Evolutionary conservation across 306 rosid species (phyloP).

Genomic region (Rosa rugosa): DNA sequence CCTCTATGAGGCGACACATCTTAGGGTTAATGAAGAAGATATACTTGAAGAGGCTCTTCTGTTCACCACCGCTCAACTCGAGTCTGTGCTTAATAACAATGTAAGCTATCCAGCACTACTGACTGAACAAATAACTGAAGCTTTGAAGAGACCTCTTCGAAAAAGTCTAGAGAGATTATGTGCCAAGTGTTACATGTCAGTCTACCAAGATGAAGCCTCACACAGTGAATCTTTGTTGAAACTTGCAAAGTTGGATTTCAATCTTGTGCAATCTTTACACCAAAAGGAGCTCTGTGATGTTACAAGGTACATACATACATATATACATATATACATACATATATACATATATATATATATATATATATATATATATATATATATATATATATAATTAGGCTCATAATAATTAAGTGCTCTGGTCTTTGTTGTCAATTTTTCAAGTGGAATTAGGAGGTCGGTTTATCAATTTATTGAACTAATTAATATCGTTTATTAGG

Average conservation of each 20-base stretch:
- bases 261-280: conserved; percentile 24
- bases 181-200: conserved; percentile 18
- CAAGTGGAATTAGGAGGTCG: too few species aligned
- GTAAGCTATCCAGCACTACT: background rate
- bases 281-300: conserved; percentile 24
- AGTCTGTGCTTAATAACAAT: background rate
- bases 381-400: too few species aligned
- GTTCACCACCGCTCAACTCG: conserved; percentile 20
- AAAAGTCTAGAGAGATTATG: conserved; percentile 23
- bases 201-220: background rate
- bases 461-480: too few species aligned
- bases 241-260: conserved; percentile 19
- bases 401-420: too few species aligned
- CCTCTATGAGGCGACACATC: conserved; percentile 21
- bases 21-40: conserved; percentile 10
- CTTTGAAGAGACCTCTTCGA: conserved; percentile 8
- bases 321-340: too few species aligned
- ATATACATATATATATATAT: too few species aligned
- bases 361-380: too few species aligned
- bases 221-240: conserved; percentile 22
- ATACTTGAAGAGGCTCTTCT: conserved; percentile 1
- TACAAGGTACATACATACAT: background rate
- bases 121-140: conserved; percentile 3
- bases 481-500: conserved; percentile 6
- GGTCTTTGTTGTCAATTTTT: too few species aligned